Evolutionary conservation across 129 eudicot species (phyloP), one percentile per base, ranked within the genome.

Genomic region (Heracleum sosnowskyi): DNA sequence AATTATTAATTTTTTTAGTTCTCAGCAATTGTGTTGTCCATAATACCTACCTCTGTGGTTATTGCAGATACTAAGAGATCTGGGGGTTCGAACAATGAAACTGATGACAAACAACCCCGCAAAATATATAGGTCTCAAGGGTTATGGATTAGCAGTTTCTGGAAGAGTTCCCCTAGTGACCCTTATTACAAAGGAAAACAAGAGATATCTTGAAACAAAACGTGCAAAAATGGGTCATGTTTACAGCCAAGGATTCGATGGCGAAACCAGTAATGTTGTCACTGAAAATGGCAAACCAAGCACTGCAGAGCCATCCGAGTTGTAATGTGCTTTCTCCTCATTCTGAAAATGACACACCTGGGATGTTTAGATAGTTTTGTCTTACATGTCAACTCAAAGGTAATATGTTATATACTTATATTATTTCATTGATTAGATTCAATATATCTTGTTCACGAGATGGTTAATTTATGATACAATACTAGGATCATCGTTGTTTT

Each of bases 151-250:
- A 81, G 91, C 87, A 64, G 88, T 94, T 57, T 88, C 88, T 9
- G 96, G 96, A 5, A 74, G 98, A 76, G 98, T 94, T 22, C 97
- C 98, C 66, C 93, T 94, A 62, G 76, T 89, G 80, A 94, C 97
- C 35, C 96, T 86, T 24, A 87, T 94, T 45, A 94, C 97, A 8
- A 91, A 84, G 80, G 93, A 94, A 71, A 94, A 94, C 91, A 81
- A 85, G 85, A 85, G 96, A 79, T 94, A 94, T 57, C 83, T 94
- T 0, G 98, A 94, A 84, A 91, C 97, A 6, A 94, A 94, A 82
- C 91, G 97, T 2, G 86, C 93, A 63, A 94, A 94, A 82, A 94
- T 94, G 98, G 98, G 98, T 28, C 98, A 94, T 35, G 83, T 89
- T 22, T 94, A 94, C 78, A 90, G 92, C 44, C 55, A 69, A 16